A percentile compares a stretch with the other conserved stretches of the same genome.
Evolutionary conservation across 2,329 filamentous ascomycete genomes (phyloP).

Genomic region (Penicillium sp.): DNA sequence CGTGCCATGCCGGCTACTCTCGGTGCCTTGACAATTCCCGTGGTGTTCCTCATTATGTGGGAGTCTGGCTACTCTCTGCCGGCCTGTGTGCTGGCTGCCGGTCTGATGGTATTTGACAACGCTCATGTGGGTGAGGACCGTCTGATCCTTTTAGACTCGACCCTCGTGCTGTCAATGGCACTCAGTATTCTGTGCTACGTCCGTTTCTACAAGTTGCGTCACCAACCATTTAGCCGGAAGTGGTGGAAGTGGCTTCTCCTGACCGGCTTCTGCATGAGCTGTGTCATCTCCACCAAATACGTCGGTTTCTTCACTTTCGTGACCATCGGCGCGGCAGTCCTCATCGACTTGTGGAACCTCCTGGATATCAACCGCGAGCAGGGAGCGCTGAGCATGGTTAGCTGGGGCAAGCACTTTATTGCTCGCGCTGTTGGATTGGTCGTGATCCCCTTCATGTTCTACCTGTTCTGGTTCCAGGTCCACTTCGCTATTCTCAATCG

Average conservation of each 20-base stretch:
- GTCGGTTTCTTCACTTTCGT: conserved; percentile 96
- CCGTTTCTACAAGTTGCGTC: conserved; percentile 94
- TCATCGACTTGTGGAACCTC: conserved; percentile 93
- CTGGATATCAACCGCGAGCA: conserved; percentile 82
- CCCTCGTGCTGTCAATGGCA: conserved; percentile 92
- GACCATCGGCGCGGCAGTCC: conserved; percentile 89
- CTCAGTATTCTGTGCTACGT: conserved; percentile 92
- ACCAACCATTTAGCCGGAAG: conserved; percentile 85
- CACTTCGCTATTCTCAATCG: conserved; percentile 87
- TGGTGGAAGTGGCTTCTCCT: conserved; percentile 99
- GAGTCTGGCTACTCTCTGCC: conserved; percentile 97
- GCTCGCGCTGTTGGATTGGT: conserved; percentile 86
- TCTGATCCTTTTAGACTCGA: conserved; percentile 91
- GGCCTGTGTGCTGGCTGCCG: conserved; percentile 81
- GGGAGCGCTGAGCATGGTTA: conserved; percentile 73
- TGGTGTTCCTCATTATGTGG: conserved; percentile 98
- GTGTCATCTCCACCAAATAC: conserved; percentile 98
- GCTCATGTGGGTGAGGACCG: conserved; percentile 96
- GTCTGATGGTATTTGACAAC: conserved; percentile 91
- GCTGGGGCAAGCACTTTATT: conserved; percentile 85
- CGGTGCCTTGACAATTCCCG: conserved; percentile 89
- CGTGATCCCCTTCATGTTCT: conserved; percentile 91
- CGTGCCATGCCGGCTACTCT: conserved; percentile 89
- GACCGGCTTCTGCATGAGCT: conserved; percentile 91
- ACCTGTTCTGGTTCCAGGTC: conserved; percentile 99